A percentile compares a stretch with the other conserved stretches of the same genome.
Evolutionary conservation across 2,329 filamentous ascomycete genomes (phyloP).

Genomic region (Phialophora verrucosa): DNA sequence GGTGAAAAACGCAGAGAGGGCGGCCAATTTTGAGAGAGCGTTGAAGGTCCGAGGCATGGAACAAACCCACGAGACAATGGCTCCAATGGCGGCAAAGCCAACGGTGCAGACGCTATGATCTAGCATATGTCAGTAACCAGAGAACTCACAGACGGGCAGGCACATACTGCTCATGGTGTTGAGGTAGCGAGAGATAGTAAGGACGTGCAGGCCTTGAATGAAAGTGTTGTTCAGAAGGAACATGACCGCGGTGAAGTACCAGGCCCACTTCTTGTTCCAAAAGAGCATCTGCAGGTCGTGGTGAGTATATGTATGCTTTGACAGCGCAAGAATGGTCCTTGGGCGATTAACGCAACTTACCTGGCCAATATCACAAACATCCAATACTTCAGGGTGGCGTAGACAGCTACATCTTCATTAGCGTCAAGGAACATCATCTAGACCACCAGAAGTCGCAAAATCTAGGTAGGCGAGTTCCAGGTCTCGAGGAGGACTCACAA

Average conservation of each 20-base stretch:
- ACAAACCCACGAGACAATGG: conserved; percentile 75
- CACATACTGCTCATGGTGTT: conserved; percentile 37
- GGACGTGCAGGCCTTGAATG: conserved; percentile 64
- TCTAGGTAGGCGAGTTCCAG: background rate
- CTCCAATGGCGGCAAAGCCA: conserved; percentile 74
- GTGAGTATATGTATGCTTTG: background rate
- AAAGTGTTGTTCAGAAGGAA: conserved; percentile 95
- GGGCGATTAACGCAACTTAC: background rate
- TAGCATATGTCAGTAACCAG: conserved; percentile 44
- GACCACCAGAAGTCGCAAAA: background rate
- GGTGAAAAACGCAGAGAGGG: conserved; percentile 81
- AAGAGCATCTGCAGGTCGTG: conserved; percentile 75
- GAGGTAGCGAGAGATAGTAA: conserved; percentile 38
- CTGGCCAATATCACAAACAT: conserved; percentile 85
- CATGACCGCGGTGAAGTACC: conserved; percentile 76
- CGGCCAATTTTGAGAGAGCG: conserved; percentile 78
- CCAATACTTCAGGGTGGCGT: conserved; percentile 85
- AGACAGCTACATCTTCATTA: conserved; percentile 60
- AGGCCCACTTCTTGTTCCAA: conserved; percentile 77
- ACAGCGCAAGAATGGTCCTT: background rate
- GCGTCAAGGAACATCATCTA: background rate
- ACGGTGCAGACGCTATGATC: conserved; percentile 76
- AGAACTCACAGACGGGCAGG: background rate
- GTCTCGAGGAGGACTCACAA: conserved; percentile 53
- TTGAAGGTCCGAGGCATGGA: conserved; percentile 87